A percentile compares a stretch with the other conserved stretches of the same genome.
These are phyloP conservation scores for Cutaneotrichosporon mucoides DNA, from an alignment of 1,284 basidiomycete genomes.

Conservation along the genomic window DNA sequence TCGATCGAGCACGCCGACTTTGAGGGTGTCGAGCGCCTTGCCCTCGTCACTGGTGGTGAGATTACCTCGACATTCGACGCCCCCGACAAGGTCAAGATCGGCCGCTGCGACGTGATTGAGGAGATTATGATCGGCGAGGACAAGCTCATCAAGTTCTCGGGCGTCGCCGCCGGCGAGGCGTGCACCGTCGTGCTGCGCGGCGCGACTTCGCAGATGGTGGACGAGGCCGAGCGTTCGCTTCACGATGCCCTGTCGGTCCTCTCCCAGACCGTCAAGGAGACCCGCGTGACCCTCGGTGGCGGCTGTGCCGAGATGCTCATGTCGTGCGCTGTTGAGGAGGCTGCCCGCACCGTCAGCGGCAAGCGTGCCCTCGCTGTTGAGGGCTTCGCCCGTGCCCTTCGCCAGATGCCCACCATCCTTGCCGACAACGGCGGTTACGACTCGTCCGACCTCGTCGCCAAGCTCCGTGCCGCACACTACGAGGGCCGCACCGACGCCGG, in stretches of 20 bases:
- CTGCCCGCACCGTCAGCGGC: conserved; percentile 75
- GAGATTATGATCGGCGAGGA: conserved; percentile 99
- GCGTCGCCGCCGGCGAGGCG: conserved; percentile 96
- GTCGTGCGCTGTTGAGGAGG: conserved; percentile 90
- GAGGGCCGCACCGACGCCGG: conserved; percentile 81
- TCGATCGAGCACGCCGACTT: conserved; percentile 99
- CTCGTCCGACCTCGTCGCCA: conserved; percentile 89
- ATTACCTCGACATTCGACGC: conserved; percentile 94
- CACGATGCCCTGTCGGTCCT: conserved; percentile 97
- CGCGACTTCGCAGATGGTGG: conserved; percentile 97
- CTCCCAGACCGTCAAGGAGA: conserved; percentile 97
- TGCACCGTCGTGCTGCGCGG: conserved; percentile 97
- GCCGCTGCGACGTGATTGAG: conserved; percentile 90
- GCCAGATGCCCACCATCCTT: conserved; percentile 83
- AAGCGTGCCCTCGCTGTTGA: conserved; percentile 97
- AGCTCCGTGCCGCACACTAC: conserved; percentile 88
- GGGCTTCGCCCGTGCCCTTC: conserved; percentile 82
- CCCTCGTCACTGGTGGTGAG: conserved; percentile 95
- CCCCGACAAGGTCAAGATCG: conserved; percentile 89
- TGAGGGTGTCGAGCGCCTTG: conserved; percentile 94
- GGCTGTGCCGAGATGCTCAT: conserved; percentile 98
- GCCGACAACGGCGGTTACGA: conserved; percentile 98
- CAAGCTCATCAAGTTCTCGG: conserved; percentile 99
- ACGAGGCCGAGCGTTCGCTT: conserved; percentile 95
- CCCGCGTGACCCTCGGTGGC: conserved; percentile 86